Conservation (phyloP, 2,329 filamentous ascomycete species). For the Neonectria ditissima region DNA sequence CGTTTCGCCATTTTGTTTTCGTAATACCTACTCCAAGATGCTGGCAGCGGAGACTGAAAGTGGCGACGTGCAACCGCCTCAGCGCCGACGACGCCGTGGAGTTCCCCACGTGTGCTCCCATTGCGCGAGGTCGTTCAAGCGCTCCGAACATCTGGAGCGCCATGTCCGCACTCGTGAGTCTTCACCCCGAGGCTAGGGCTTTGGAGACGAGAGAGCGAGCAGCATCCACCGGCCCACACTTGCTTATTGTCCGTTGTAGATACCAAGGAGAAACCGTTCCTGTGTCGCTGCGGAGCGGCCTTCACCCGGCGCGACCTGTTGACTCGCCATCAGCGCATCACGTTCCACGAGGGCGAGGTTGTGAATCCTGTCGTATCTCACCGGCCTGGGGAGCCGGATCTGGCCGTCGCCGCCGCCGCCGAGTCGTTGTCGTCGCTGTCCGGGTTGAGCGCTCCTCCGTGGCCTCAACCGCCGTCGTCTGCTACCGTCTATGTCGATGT, state of each 20-base stretch:
- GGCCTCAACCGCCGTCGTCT: constrained; percentile 13
- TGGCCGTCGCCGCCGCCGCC: constrained; percentile 12
- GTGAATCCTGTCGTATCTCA: constrained; percentile 29
- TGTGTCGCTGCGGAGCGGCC: constrained; percentile 58
- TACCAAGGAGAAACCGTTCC: constrained; percentile 61
- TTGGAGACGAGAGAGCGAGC: constrained; percentile 1
- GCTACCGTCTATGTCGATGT: neutral
- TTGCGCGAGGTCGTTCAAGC: constrained; percentile 58
- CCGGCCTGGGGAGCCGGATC: constrained; percentile 39
- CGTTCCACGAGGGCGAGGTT: constrained; percentile 47
- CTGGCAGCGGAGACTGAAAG: constrained; percentile 6
- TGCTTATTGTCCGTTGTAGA: constrained; percentile 45
- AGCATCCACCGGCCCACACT: neutral
- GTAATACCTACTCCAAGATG: constrained; percentile 20
- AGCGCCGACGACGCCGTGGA: constrained; percentile 27
- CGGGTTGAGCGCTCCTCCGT: constrained; percentile 19
- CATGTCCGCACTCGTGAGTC: constrained; percentile 59
- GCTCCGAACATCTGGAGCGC: constrained; percentile 59
- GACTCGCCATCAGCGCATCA: constrained; percentile 57
- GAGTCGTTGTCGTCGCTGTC: constrained; percentile 13
- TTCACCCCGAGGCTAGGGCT: neutral
- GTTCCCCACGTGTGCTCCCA: constrained; percentile 52
- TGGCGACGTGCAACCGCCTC: constrained; percentile 7
- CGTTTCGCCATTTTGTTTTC: neutral
- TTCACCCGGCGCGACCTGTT: constrained; percentile 59